A percentile compares a stretch with the other conserved stretches of the same genome.
phyloP scores from a whole-genome alignment of 331 rosid species.

The Acacia concinna region DNA sequence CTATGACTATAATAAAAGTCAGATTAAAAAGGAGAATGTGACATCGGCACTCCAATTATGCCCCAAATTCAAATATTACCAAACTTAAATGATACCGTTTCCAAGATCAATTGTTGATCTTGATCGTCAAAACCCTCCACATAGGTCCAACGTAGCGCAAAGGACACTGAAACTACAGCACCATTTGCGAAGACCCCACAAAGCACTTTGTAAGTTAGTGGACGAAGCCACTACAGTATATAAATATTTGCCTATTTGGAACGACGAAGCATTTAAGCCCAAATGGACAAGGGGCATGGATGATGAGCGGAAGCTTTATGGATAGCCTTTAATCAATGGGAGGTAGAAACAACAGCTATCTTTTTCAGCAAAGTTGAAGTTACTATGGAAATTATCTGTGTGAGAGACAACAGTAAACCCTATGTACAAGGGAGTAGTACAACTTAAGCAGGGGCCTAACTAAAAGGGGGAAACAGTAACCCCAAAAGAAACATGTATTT shows the following conservation, averaged over 20 bases:
- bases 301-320: conserved; percentile 22
- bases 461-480: conserved; percentile 24
- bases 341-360: conserved; percentile 34
- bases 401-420: conserved; percentile 10
- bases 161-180: neutral
- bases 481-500: conserved; percentile 14
- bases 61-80: no score
- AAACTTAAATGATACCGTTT: neutral
- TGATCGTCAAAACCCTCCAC: neutral
- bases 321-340: conserved; percentile 5
- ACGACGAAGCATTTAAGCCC: conserved; percentile 6
- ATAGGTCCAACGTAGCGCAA: neutral
- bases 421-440: conserved; percentile 29
- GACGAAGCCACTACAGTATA: neutral
- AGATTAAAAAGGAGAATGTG: no score
- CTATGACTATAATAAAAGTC: no score
- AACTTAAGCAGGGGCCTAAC: conserved; percentile 29
- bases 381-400: conserved; percentile 24
- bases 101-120: neutral
- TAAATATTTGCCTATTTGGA: neutral
- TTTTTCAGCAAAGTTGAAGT: conserved; percentile 39
- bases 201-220: neutral
- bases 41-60: no score
- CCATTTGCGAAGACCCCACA: neutral
- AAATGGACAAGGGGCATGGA: conserved; percentile 32